phyloP scores from a whole-genome alignment of 345 rosid genomes.

The Rhizophora mangle region DNA sequence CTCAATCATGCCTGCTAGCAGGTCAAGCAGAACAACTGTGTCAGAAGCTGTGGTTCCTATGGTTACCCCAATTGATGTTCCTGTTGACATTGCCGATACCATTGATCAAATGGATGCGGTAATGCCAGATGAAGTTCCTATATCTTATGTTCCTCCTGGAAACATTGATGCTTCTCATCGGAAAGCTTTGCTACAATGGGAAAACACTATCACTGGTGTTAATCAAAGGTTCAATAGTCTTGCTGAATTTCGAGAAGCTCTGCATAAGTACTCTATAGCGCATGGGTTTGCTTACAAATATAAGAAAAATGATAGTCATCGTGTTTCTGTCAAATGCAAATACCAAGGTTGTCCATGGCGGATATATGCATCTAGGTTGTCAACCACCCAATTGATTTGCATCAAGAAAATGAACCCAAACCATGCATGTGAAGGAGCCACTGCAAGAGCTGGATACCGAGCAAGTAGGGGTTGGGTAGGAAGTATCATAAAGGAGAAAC shows the following conservation, averaged over 20 bases:
- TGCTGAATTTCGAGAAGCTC: conserved; percentile 78
- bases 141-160: conserved; percentile 36
- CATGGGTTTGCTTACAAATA: conserved; percentile 85
- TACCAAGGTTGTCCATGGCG: conserved; percentile 91
- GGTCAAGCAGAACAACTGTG: conserved; percentile 72
- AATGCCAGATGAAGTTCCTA: conserved; percentile 40
- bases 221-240: conserved; percentile 84
- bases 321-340: conserved; percentile 87
- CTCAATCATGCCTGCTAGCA: conserved; percentile 66
- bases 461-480: conserved; percentile 95
- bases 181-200: conserved; percentile 79
- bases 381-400: conserved; percentile 77
- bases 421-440: conserved; percentile 89
- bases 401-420: conserved; percentile 77
- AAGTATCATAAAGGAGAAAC: conserved; percentile 82
- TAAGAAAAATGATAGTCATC: conserved; percentile 90
- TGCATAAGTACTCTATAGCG: conserved; percentile 85
- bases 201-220: conserved; percentile 79
- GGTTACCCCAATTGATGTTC: conserved; percentile 39
- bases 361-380: conserved; percentile 75
- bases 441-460: conserved; percentile 71
- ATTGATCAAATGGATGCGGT: conserved; percentile 26
- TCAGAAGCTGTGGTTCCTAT: conserved; percentile 53
- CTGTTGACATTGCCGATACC: conserved; percentile 23
- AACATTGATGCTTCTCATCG: conserved; percentile 43